Base-by-base conservation (phyloP, 805 yeast genomes). In the Blastobotrys peoriensis region DNA sequence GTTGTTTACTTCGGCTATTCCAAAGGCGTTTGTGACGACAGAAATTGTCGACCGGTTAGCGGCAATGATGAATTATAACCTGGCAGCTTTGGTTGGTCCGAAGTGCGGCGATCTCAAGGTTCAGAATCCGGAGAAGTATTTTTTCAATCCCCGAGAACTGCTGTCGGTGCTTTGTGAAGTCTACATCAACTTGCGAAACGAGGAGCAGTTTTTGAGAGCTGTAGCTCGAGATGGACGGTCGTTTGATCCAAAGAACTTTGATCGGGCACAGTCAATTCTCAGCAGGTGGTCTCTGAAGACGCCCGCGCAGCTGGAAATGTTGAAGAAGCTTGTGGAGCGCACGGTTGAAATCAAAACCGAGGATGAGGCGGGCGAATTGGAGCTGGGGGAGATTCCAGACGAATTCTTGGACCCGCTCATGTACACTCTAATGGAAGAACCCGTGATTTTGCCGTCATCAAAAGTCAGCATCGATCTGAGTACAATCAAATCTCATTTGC, bases 331-430 rank as follows among this genome's bases (percentile, higher is more conserved):
- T 62, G 84, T 81, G 0, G 66, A 73, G 25, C 65, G 65, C n/a
- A 95, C 94, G 0, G 83, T 83, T 49, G 59, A 63, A 33, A 75
- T 78, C 41, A 75, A 78, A 57, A 55, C 70, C 23, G 59, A 56
- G 42, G 64, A 62, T 36, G 94, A 83, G 53, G 85, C 79, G 50
- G 95, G 86, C 59, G 97, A 91, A 51, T 59, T 78, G 50, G 96
- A 87, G 60, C 71, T 86, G 54, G 97, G 95, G 20, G 98, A 93
- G 43, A 76, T 86, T 15, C 99, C 99, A 0, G 98, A 93, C 61
- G 98, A 93, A 62, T 93, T 82, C 60, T 75, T 93, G 55, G 99
- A 93, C 69, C 99, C 99, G 10, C 75, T 93, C 56, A 91, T 93
- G 98, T 93, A 73, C 63, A 86, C 96, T 1, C 61, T 93, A 40